phyloP scores from a whole-genome alignment of 495 filamentous ascomycete species.

The Evansstolkia leycettana region DNA sequence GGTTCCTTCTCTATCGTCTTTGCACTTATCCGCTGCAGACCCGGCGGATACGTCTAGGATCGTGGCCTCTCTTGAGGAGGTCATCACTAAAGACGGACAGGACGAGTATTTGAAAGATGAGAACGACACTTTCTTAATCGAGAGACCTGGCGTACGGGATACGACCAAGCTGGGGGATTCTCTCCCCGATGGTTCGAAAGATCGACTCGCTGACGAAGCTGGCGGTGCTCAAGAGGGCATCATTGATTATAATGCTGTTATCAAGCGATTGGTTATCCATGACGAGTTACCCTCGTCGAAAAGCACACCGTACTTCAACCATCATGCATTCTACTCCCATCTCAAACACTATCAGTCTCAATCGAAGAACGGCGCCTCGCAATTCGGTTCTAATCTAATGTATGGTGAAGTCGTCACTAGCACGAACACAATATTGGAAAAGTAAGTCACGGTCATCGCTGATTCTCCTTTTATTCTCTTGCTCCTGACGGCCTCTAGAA shows the following conservation, averaged over 20 bases:
- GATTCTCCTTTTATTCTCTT: not conserved
- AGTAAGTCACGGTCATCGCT: conserved; percentile 35
- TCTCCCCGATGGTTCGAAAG: conserved; percentile 23
- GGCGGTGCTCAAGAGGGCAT: conserved; percentile 37
- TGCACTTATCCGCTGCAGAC: conserved; percentile 69
- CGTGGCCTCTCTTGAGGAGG: conserved; percentile 51
- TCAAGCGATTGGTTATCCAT: conserved; percentile 63
- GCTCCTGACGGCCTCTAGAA: conserved; percentile 36
- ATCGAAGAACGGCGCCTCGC: conserved; percentile 36
- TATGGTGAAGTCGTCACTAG: conserved; percentile 92
- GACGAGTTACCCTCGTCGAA: conserved; percentile 55
- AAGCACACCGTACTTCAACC: conserved; percentile 82
- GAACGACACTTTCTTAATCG: conserved; percentile 73
- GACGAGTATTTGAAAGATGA: conserved; percentile 73
- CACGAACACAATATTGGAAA: conserved; percentile 90
- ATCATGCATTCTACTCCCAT: conserved; percentile 64
- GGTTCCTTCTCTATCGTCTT: conserved; percentile 70
- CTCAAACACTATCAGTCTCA: conserved; percentile 53
- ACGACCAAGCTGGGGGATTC: conserved; percentile 39
- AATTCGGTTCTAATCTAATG: conserved; percentile 67
- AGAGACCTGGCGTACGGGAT: conserved; percentile 53
- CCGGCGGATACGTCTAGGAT: conserved; percentile 53
- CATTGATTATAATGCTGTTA: conserved; percentile 60
- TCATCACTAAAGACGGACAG: conserved; percentile 52
- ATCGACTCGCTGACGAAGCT: conserved; percentile 6